These are phyloP conservation scores for Aspergillus spinulosporus DNA, from an alignment of 2,329 filamentous ascomycete genomes.

Conservation along the genomic window DNA sequence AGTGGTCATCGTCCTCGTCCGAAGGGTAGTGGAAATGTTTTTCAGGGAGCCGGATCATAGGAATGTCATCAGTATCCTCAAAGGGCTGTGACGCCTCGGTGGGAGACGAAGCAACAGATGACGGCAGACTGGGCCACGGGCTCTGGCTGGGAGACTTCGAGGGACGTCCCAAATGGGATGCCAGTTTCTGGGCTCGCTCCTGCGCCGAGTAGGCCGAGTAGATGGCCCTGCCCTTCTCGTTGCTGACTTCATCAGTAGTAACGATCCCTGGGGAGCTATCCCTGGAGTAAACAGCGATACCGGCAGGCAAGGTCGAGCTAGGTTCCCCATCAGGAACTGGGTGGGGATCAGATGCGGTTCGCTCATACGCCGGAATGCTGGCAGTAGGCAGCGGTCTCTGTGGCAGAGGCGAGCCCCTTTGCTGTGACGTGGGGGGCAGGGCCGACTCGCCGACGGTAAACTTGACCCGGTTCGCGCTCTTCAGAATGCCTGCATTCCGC, in stretches of 20 bases:
- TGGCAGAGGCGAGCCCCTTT: conserved; percentile 32
- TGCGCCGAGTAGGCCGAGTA: conserved; percentile 37
- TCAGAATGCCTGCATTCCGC: conserved; percentile 42
- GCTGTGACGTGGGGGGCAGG: conserved; percentile 30
- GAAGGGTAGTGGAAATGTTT: conserved; percentile 33
- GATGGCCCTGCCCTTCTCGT: conserved; percentile 38
- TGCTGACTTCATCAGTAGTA: conserved; percentile 32
- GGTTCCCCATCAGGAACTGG: conserved; percentile 28
- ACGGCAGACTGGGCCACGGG: conserved; percentile 29
- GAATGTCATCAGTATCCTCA: conserved; percentile 38
- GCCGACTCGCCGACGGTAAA: conserved; percentile 30
- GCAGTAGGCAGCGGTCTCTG: conserved; percentile 37
- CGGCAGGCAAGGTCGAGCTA: conserved; percentile 29
- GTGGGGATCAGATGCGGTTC: conserved; percentile 23
- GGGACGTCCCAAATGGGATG: conserved; percentile 35
- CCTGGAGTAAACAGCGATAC: conserved; percentile 30
- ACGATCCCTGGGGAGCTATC: conserved; percentile 24
- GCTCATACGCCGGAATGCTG: conserved; percentile 40
- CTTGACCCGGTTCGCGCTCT: conserved; percentile 38
- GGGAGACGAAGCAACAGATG: conserved; percentile 34
- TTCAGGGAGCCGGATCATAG: conserved; percentile 37
- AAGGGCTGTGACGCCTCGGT: conserved; percentile 27
- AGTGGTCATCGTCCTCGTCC: conserved; percentile 39
- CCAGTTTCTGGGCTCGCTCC: conserved; percentile 36
- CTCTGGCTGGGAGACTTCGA: conserved; percentile 34